Evolutionary conservation across 1,284 basidiomycete species (phyloP), one percentile per base, ranked within the genome.

Genomic region (Heterobasidion irregulare): DNA sequence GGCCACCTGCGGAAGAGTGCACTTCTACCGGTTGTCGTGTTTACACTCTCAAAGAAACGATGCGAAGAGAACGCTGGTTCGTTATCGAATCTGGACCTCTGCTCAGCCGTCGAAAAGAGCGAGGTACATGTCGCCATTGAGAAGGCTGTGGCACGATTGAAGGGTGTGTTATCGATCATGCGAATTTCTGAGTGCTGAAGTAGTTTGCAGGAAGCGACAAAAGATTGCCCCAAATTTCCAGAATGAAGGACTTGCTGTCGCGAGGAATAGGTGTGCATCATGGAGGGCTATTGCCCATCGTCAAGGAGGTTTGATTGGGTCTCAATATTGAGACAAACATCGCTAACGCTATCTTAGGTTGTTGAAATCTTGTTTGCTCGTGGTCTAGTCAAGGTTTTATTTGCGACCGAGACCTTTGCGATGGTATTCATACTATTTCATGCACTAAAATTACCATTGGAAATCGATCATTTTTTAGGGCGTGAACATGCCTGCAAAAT

Each of bases 401-500:
- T 99, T 66, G 97, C 97, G 0, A 99, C 97, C 0, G 97, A 99
- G 71, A 99, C 97, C 0, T 99, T 99, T 68, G 97, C 97, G 0
- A 99, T 99, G 97, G 93, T 93, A 57, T 58, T 77, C 63, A 41
- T 35, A 33, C 19, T 57, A 8, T 35, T 53, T 32, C 44, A 45
- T 6, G 4, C 15, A 8, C n/a, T 16, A 34, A 2, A 26, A n/a
- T 53, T 10, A 47, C 18, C 6, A 4, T 16, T 47, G 26, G 43
- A 33, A n/a, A 19, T 41, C 47, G 51, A 47, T 53, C 9, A 38
- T 15, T 9, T 18, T 50, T 5, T 61, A 96, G 94, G 94, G 94
- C 49, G 97, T 99, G 57, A 99, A 99, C 72, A 99, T 99, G 97
- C 97, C 97, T 13, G 94, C 97, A 2, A 92, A 89, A 75, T 93